Evolutionary conservation across 257 asterid species (phyloP).

Genomic region (Nemophila menziesii): DNA sequence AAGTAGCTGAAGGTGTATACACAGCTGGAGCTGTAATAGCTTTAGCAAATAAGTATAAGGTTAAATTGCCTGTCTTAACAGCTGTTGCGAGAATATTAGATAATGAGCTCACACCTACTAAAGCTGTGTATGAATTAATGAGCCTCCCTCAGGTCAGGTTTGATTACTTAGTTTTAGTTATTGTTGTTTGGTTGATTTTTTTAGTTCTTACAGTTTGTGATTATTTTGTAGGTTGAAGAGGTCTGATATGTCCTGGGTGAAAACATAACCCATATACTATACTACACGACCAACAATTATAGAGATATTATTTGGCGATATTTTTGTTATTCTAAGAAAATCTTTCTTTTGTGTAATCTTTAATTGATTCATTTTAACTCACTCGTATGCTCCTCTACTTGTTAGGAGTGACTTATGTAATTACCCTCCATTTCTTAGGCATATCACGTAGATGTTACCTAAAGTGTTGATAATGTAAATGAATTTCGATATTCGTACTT

Average conservation of each 20-base stretch:
- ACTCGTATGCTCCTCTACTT: neutral
- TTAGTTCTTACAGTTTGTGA: too few species aligned
- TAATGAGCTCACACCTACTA: slow-evolving; percentile 73
- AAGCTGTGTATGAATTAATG: slow-evolving; percentile 84
- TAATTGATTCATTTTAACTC: too few species aligned
- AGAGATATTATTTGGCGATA: neutral
- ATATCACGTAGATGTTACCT: too few species aligned
- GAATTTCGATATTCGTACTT: too few species aligned
- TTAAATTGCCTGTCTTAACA: slow-evolving; percentile 82
- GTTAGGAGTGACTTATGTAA: neutral
- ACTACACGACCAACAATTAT: neutral
- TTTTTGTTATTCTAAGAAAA: neutral
- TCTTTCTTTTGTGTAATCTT: neutral
- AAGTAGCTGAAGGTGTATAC: slow-evolving; percentile 92
- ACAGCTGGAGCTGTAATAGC: slow-evolving; percentile 95
- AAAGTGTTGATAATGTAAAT: too few species aligned
- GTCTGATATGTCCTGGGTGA: slow-evolving; percentile 1
- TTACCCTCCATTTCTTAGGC: too few species aligned
- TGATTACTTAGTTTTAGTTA: neutral
- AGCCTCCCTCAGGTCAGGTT: slow-evolving; percentile 75
- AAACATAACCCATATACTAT: neutral
- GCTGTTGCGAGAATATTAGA: slow-evolving; percentile 86
- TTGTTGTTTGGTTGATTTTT: neutral
- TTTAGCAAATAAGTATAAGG: slow-evolving; percentile 77
- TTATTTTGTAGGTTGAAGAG: slow-evolving; percentile 12